Evolutionary conservation across 768 basidiomycete species (phyloP), one percentile per base, ranked within the genome.

Genomic region (Calocybe gangraenosa): DNA sequence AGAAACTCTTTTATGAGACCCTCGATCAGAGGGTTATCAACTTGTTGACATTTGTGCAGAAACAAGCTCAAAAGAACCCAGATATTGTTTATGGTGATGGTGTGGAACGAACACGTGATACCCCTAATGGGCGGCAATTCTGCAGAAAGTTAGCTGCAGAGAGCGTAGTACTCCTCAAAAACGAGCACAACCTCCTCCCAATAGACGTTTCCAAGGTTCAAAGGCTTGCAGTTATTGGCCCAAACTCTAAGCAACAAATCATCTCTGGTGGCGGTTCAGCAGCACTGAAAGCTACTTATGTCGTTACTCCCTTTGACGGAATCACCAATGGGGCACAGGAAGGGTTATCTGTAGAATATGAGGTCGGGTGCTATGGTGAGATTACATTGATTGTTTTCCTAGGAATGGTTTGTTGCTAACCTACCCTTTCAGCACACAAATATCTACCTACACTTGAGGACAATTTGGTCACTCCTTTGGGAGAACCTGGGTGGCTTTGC

Each of bases 231-330:
- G 65, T 87, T 37, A 81, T 87, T 44, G 84, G 84, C 1, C 81
- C 84, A 2, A 86, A 86, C 59, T 79, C 78, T 34, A 77, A 78
- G 58, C 78, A 75, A 40, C 62, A 75, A 31, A 70, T 85, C 5
- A 78, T 87, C 36, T 88, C 84, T 15, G 84, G 84, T 10, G 89
- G 88, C 19, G 87, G 88, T 28, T 87, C 87, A 25, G 84, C 85
- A 8, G 82, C 83, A 8, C 69, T 92, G 42, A 84, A 80, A 48
- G 67, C 84, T 1, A 77, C 73, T 13, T 87, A 86, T 66, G 69
- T 78, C 21, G 67, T 81, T 14, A 78, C 77, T 3, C 85, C 87
- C 1, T 82, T 69, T 56, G 74, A 81, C 9, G 85, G 83, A 7
- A 68, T 88, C 19, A 56, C 59, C 11, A 60, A 61, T n/a, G 72